Evolutionary conservation across 2,329 filamentous ascomycete species (phyloP), one percentile per base, ranked within the genome.

Genomic region (Penicillium palitans): DNA sequence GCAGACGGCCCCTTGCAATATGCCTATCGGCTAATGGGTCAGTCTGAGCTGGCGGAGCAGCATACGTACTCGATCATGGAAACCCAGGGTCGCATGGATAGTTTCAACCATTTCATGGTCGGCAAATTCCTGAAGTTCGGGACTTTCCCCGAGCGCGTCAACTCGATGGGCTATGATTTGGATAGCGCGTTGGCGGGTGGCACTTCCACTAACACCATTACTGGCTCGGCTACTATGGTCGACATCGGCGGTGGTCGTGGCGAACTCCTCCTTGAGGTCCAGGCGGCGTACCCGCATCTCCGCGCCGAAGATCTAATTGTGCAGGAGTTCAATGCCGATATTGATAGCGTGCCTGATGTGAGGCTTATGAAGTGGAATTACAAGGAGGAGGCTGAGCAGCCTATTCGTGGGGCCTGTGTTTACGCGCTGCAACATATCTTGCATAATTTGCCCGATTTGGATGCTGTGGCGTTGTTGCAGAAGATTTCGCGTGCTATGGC

Each of bases 61-160:
- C 73, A 76, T 53, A 72, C 73, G 0, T 76, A 76, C 46, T 66
- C 68, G 0, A 76, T 76, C 4, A 76, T 76, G 73, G 66, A 69
- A 13, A 59, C 56, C 1, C 67, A 73, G 54, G 70, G 69, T n/a
- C 73, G 74, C 5, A 74, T 76, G 69, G 68, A 70, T 24, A 76
- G 73, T 50, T 76, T 76, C 49, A 76, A 76, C 33, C 56, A 61
- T n/a, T 76, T 76, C 59, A 76, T 76, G 74, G 68, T 69, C 2
- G 73, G 73, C 50, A 76, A 76, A 51, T 76, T 76, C 35, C 62
- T 70, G 29, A 74, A 71, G 27, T 68, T 68, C n/a, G 65, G 66
- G 6, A 74, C 64, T 1, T 69, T 71, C 49, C 73, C 74, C 5
- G 71, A 73, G 2, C 68, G 72, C 1, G 60, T 70, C 44, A 61